phyloP scores from a whole-genome alignment of 257 asterid genomes.

The Dorcoceras hygrometricum region DNA sequence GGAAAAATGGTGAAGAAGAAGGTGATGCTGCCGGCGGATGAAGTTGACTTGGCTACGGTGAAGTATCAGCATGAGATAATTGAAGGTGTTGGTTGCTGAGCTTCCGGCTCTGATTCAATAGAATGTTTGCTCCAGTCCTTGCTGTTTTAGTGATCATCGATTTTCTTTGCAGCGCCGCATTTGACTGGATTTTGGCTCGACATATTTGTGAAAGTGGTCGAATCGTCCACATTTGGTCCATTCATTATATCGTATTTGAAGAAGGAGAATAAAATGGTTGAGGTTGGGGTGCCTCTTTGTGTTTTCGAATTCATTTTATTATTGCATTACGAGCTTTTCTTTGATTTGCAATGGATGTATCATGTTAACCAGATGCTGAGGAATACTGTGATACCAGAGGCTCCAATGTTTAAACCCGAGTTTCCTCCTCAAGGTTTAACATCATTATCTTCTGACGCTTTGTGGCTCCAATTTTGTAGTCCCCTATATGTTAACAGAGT shows the following conservation, averaged over 20 bases:
- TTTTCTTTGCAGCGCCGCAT: constrained; percentile 77
- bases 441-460: not conserved
- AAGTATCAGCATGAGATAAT: constrained; percentile 54
- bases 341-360: constrained; percentile 1
- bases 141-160: not conserved
- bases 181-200: constrained; percentile 73
- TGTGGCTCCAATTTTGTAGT: not conserved
- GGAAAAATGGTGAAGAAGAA: constrained; percentile 71
- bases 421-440: constrained; percentile 87
- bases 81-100: constrained; percentile 44
- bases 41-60: constrained; percentile 66
- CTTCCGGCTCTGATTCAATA: not conserved
- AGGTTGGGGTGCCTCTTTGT: constrained; percentile 39
- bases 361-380: constrained; percentile 55
- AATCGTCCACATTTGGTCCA: constrained; percentile 63
- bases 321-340: not conserved
- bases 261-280: constrained; percentile 57
- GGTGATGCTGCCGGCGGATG: constrained; percentile 72
- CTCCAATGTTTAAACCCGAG: constrained; percentile 92
- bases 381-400: constrained; percentile 86
- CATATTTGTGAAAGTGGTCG: constrained; percentile 55
- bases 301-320: not conserved
- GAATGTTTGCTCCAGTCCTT: not conserved
- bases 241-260: constrained; percentile 51
- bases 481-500: not conserved